Conservation (phyloP, 805 yeast genomes). For the Candida montana region DNA sequence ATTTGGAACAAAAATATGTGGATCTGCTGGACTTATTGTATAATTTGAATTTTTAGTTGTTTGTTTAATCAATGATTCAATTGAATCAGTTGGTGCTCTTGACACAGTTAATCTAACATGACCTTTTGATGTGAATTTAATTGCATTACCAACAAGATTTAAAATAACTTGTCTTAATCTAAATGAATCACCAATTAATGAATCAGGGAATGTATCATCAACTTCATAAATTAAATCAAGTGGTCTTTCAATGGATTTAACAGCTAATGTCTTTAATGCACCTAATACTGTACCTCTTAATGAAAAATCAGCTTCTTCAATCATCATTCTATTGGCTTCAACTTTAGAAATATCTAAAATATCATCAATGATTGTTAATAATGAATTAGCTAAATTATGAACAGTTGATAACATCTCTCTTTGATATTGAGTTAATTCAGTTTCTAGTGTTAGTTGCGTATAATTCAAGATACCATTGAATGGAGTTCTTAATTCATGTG, state of each 20-base stretch:
- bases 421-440: conserved; percentile 86
- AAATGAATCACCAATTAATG: conserved; percentile 83
- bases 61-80: conserved; percentile 17
- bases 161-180: conserved; percentile 82
- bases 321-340: conserved; percentile 91
- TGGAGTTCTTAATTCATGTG: conserved; percentile 86
- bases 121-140: conserved; percentile 79
- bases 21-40: conserved; percentile 22
- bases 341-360: conserved; percentile 88
- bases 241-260: conserved; percentile 83
- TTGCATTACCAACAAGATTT: conserved; percentile 85
- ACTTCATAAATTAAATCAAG: conserved; percentile 74
- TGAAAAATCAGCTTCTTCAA: conserved; percentile 83
- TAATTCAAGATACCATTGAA: conserved; percentile 91
- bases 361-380: conserved; percentile 83
- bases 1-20: conserved; percentile 13
- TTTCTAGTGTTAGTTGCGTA: conserved; percentile 85
- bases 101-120: conserved; percentile 73
- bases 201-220: conserved; percentile 84
- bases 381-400: conserved; percentile 79
- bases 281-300: conserved; percentile 85
- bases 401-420: conserved; percentile 89
- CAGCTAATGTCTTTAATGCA: conserved; percentile 83
- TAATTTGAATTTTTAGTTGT: conserved; percentile 27
- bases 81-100: conserved; percentile 38